phyloP scores from a whole-genome alignment of 768 basidiomycete genomes.

The Albatrellus ellisii region DNA sequence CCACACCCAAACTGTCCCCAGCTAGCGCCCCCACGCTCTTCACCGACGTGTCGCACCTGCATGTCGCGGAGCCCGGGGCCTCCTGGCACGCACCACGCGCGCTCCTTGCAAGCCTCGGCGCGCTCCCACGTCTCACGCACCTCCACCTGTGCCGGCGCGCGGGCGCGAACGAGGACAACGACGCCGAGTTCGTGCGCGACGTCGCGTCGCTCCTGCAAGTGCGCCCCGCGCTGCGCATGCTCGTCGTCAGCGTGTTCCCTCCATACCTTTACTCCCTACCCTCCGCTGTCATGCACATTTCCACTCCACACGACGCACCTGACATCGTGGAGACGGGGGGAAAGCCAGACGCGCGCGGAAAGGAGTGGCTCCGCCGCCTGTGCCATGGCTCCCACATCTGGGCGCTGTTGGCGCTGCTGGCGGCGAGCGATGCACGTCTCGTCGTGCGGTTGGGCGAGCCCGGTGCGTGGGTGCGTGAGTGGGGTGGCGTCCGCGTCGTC shows the following conservation, averaged over 20 bases:
- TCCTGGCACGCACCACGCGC: constrained; percentile 23
- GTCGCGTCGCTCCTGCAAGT: constrained; percentile 19
- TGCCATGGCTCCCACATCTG: constrained; percentile 5
- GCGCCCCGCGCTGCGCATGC: constrained; percentile 20
- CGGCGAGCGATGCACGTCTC: constrained; percentile 8
- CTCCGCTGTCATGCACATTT: constrained; percentile 3
- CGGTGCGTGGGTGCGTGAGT: constrained; percentile 7
- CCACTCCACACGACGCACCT: not conserved
- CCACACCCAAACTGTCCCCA: constrained; percentile 2
- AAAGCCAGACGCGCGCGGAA: not conserved
- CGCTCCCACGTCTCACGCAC: constrained; percentile 24
- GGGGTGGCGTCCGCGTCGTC: constrained; percentile 4
- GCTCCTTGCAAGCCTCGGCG: constrained; percentile 22
- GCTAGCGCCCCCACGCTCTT: constrained; percentile 2
- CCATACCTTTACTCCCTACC: not conserved
- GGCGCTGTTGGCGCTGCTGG: constrained; percentile 9
- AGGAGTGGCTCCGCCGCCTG: not conserved
- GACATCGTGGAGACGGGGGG: too few relatives aligned
- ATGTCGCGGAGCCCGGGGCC: constrained; percentile 26
- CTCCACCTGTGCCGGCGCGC: constrained; percentile 27
- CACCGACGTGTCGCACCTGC: constrained; percentile 23
- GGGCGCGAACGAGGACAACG: constrained; percentile 30
- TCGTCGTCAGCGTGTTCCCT: constrained; percentile 25
- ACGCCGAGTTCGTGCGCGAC: constrained; percentile 23
- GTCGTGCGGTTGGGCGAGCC: constrained; percentile 7